Evolutionary conservation across 139 green algal species (phyloP).

Genomic region (Chlorella sp.): DNA sequence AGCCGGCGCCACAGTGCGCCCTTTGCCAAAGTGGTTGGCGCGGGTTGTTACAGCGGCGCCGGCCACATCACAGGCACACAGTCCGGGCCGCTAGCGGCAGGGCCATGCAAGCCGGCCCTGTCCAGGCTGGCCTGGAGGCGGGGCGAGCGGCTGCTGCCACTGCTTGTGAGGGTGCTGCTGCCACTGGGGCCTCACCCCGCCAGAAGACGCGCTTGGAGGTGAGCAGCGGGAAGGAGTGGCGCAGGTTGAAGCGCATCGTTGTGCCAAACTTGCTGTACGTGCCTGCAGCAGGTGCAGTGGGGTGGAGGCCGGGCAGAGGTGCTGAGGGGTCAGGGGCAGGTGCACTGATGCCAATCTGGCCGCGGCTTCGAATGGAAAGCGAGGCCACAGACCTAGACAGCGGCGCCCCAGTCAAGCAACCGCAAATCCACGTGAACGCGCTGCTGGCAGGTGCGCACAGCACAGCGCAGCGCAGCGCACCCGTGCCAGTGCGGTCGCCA

Average conservation of each 20-base stretch:
- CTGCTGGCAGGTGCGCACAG: slow-evolving; percentile 6
- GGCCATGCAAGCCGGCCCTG: neutral
- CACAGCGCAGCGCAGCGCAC: slow-evolving; percentile 21
- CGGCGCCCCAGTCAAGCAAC: too few species aligned
- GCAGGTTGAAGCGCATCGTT: slow-evolving; percentile 94
- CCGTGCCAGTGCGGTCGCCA: slow-evolving; percentile 95
- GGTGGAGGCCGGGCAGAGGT: too few species aligned
- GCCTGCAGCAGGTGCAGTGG: neutral
- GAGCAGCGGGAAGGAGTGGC: slow-evolving; percentile 96
- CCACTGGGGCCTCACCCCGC: slow-evolving; percentile 64
- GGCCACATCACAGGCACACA: neutral
- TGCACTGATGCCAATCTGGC: too few species aligned
- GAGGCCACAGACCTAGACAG: too few species aligned
- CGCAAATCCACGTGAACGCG: too few species aligned
- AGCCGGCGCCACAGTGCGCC: too few species aligned
- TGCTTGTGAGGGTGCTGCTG: too few species aligned
- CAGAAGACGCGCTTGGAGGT: slow-evolving; percentile 99
- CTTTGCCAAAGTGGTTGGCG: neutral
- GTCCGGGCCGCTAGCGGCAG: neutral
- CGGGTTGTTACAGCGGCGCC: too few species aligned
- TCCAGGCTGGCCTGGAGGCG: too few species aligned
- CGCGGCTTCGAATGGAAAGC: too few species aligned
- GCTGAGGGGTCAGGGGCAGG: too few species aligned
- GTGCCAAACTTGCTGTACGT: slow-evolving; percentile 94
- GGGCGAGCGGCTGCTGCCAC: too few species aligned